Base-by-base conservation (phyloP, 2,329 filamentous ascomycete species). In the Pezicula carpinea region DNA sequence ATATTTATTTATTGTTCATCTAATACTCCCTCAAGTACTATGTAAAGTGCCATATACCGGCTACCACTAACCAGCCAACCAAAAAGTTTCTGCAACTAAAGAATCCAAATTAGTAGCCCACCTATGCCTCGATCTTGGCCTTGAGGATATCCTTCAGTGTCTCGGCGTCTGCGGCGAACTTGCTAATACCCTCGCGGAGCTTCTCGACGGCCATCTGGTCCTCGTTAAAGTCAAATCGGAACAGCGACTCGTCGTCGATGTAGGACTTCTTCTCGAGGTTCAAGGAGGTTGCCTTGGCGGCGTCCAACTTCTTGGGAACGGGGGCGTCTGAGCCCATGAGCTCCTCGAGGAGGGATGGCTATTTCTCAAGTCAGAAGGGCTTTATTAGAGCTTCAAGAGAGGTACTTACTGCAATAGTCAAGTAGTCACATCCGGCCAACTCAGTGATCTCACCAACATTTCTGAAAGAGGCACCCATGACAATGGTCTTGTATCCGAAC, bases 171-270 rank as follows among this genome's bases (percentile, higher is more conserved):
- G 93, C 93, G 50, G 93, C 92, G 66, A 99, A 99, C 78, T 96
- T 96, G 80, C 89, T 95, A 79, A 99, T 99, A 74, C 93, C 93
- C 76, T 99, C 93, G 53, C 91, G 88, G 62, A 99, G 84, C 87
- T 99, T 99, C 85, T 97, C 91, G 59, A 95, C 89, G 55, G 89
- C 93, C 93, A 99, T 99, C 71, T 92, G 87, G 66, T 99, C 90
- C 81, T 99, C 93, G 81, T 99, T 99, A 84, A 99, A 96, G 74
- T 91, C 87, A 79, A 96, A 99, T 70, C 93, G 90, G 91, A 97
- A 99, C 42, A 73, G 66, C 45, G 90, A 64, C 82, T 99, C 93
- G 72, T 93, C 77, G 67, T 85, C 82, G 72, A 99, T 85, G 82
- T 96, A 99, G 49, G 75, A 76, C 79, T 87, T 88, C 87, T 90